Evolutionary conservation across 169 alveolate genomes (phyloP).

Genomic region (Condylostoma magnum): DNA sequence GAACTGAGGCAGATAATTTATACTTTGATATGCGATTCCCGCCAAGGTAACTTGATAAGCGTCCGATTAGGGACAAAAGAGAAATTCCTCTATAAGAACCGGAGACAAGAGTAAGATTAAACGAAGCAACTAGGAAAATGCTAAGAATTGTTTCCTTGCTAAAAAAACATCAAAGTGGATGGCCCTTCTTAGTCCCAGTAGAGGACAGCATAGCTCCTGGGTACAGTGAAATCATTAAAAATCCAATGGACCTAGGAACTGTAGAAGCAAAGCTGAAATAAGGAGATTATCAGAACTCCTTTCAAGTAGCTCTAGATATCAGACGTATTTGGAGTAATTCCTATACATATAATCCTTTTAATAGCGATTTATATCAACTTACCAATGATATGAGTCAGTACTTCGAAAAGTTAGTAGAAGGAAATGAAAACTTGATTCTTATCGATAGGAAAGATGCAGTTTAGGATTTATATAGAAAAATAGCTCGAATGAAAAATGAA

Average conservation of each 20-base stretch:
- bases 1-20: constrained; percentile 25
- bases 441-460: constrained; percentile 12
- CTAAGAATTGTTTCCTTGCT: constrained; percentile 35
- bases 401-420: constrained; percentile 36
- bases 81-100: constrained; percentile 1
- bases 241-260: constrained; percentile 64
- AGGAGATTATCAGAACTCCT: constrained; percentile 27
- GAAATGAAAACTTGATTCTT: constrained; percentile 30
- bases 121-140: constrained; percentile 25
- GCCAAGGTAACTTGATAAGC: neutral
- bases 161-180: constrained; percentile 41
- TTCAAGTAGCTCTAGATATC: constrained; percentile 45
- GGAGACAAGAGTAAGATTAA: neutral
- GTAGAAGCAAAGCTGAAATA: constrained; percentile 44
- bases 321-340: constrained; percentile 46
- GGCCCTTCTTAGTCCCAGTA: constrained; percentile 74
- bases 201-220: constrained; percentile 62
- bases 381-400: constrained; percentile 40
- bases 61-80: constrained; percentile 19
- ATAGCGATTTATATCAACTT: constrained; percentile 40
- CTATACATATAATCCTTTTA: constrained; percentile 31
- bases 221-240: constrained; percentile 67
- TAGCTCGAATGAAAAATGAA: constrained; percentile 25
- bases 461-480: constrained; percentile 29
- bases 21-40: neutral